These are phyloP conservation scores for Ceratocystis papillata DNA, from an alignment of 2,329 filamentous ascomycete species.

Conservation along the genomic window DNA sequence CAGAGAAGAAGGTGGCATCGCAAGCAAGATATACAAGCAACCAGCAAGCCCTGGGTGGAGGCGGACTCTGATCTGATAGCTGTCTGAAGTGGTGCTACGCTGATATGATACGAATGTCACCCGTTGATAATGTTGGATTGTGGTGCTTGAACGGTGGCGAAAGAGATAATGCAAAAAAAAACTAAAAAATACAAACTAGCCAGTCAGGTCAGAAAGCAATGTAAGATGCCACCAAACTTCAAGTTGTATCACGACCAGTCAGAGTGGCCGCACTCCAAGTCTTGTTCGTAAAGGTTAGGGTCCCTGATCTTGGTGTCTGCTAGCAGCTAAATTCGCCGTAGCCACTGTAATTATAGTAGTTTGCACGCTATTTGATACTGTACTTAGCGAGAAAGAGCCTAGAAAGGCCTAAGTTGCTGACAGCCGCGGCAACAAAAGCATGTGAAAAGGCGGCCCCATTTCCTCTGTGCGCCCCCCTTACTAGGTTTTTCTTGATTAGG, in stretches of 20 bases:
- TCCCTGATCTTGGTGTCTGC: background rate
- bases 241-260: background rate
- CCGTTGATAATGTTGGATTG: background rate
- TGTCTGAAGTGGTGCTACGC: background rate
- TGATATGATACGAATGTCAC: background rate
- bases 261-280: background rate
- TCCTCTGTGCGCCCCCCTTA: too few relatives aligned
- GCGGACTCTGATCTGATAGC: background rate
- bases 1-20: background rate
- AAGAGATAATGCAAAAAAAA: too few relatives aligned
- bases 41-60: too few relatives aligned
- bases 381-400: background rate
- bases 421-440: background rate
- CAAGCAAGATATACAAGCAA: background rate
- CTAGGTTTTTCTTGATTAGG: too few relatives aligned
- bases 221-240: background rate
- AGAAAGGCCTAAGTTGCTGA: background rate
- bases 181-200: background rate
- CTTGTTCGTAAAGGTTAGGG: background rate
- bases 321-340: background rate
- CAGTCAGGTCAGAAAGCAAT: background rate
- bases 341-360: background rate
- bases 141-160: background rate
- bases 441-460: background rate
- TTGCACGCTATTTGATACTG: background rate